These are phyloP conservation scores for Saussurea involucrata DNA, from an alignment of 129 eudicot species.

Conservation along the genomic window DNA sequence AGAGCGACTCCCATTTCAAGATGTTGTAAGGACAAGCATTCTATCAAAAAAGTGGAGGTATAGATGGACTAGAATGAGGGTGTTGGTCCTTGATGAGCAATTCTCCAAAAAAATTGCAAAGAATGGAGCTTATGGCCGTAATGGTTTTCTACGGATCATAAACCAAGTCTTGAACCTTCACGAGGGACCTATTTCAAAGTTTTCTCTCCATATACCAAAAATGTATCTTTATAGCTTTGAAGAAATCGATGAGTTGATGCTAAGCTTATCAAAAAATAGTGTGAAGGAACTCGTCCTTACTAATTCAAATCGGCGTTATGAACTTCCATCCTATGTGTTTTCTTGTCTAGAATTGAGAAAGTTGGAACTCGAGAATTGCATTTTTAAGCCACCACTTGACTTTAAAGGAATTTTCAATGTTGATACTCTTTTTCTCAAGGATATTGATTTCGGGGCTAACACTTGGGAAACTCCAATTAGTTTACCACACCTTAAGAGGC, in stretches of 20 bases:
- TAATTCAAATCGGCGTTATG: background rate
- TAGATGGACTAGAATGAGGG: constrained; percentile 5
- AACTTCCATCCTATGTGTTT: background rate
- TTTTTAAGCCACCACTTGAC: background rate
- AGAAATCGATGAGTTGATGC: constrained; percentile 16
- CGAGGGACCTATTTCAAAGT: constrained; percentile 19
- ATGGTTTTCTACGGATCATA: constrained; percentile 12
- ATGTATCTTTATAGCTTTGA: background rate
- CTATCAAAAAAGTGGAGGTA: constrained; percentile 26
- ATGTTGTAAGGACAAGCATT: constrained; percentile 14
- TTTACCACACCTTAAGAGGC: background rate
- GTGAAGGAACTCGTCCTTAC: constrained; percentile 8
- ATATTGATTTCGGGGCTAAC: constrained; percentile 10
- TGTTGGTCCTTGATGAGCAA: constrained; percentile 1
- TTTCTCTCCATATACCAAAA: constrained; percentile 14
- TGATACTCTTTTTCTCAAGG: constrained; percentile 3
- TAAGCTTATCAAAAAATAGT: constrained; percentile 16
- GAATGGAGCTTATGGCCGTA: background rate
- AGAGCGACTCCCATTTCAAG: constrained; percentile 25
- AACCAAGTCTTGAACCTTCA: constrained; percentile 4
- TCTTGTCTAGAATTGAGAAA: background rate
- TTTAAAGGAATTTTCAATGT: background rate
- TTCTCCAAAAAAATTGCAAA: constrained; percentile 3
- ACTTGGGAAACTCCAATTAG: background rate
- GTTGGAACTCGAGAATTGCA: background rate